Conservation (phyloP, 345 rosid genomes). For the Euphorbia pulcherrima region DNA sequence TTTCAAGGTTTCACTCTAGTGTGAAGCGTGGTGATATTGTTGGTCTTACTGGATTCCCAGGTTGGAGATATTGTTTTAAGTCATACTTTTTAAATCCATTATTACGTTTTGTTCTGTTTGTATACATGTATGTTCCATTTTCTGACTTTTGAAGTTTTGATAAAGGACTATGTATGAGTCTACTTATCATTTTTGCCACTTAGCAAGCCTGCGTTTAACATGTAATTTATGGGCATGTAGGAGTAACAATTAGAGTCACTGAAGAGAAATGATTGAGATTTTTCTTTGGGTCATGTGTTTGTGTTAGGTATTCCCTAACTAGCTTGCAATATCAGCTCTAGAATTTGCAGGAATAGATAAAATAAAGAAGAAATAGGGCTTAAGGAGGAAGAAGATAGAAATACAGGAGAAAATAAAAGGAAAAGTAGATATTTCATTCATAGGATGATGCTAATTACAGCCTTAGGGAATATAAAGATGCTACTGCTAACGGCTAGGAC, state of each 20-base stretch:
- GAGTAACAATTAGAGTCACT: neutral
- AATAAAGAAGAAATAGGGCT: too few relatives aligned
- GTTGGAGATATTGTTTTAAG: slow-evolving; percentile 31
- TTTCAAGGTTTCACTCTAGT: slow-evolving; percentile 56
- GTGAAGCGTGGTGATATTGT: slow-evolving; percentile 94
- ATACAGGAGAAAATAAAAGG: too few relatives aligned
- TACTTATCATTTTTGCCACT: neutral
- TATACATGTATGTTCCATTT: neutral
- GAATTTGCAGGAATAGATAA: too few relatives aligned
- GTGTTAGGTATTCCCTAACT: too few relatives aligned
- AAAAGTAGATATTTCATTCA: too few relatives aligned
- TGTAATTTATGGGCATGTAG: neutral
- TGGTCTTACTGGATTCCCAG: slow-evolving; percentile 93
- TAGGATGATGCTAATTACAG: too few relatives aligned
- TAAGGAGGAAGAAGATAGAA: too few relatives aligned
- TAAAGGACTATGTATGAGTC: neutral
- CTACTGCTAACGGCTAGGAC: too few relatives aligned
- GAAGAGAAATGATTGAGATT: neutral
- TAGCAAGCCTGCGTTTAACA: too few relatives aligned
- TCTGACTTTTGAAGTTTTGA: neutral
- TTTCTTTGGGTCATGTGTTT: neutral
- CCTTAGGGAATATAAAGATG: too few relatives aligned
- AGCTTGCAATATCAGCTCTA: too few relatives aligned
- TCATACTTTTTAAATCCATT: neutral
- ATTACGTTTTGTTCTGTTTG: neutral